Evolutionary conservation across 331 rosid genomes (phyloP), one percentile per base, ranked within the genome.

Genomic region (Arachis monticola): DNA sequence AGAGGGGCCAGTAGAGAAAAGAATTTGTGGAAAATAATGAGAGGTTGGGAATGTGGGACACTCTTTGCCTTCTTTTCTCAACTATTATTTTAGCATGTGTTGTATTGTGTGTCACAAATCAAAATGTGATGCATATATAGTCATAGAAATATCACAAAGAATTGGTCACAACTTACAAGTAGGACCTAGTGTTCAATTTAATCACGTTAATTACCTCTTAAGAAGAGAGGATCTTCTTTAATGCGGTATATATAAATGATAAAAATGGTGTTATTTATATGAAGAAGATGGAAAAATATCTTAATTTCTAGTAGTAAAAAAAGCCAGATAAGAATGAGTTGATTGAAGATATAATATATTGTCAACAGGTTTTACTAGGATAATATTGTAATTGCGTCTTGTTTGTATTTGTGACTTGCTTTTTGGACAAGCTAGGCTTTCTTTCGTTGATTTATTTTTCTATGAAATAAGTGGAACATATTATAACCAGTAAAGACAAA

Each of bases 401-500:
- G 22, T 17, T 17, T 17, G 22, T 17, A 17, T 17, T 17, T 17
- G 22, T 17, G 22, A 17, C 22, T 17, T 17, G 22, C 22, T 17
- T 17, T 17, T 17, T 17, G 22, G 22, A 17, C 22, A 17, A 13
- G 9, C 41, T 8, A 2, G 9, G 52, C 8, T 70, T 64, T 6
- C 48, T 67, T 67, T 73, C 1, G 55, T 73, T 74, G 56, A 74
- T 52, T 62, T 22, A 5, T 55, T 52, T 52, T 72, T 42, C 40
- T 56, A 81, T 58, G 48, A 70, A 64, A 55, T 27, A 1, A 57
- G 60, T 48, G 78, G 77, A 76, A 76, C 5, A 13, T n/a, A 0
- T 7, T n/a, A 2, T 5, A 53, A 13, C 30, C 59, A n/a, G 0
- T 53, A 53, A 13, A n/a, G 4, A 17, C 22, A 17, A 17, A 1